These are phyloP conservation scores for Fusarium citri DNA, from an alignment of 2,329 filamentous ascomycete genomes.

Conservation along the genomic window DNA sequence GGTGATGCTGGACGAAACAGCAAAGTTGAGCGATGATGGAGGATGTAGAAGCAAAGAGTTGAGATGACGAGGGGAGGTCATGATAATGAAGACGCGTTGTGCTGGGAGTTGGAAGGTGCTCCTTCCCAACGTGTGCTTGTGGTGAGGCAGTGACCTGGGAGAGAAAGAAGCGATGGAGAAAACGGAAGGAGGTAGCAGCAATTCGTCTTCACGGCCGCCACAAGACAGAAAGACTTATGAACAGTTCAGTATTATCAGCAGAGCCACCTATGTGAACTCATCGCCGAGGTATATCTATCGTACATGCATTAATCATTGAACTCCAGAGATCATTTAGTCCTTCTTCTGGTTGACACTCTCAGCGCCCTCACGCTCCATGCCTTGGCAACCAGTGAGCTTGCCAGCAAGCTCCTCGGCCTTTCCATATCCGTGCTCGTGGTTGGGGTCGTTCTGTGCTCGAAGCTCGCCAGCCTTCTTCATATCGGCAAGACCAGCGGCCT, in stretches of 20 bases:
- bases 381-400: slow-evolving; percentile 73
- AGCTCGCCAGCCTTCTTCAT: slow-evolving; percentile 71
- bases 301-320: slow-evolving; percentile 5
- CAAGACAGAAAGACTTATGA: background rate
- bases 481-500: slow-evolving; percentile 68
- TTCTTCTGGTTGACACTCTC: slow-evolving; percentile 58
- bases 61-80: background rate
- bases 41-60: background rate
- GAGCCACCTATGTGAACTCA: background rate
- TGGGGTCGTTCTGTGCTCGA: slow-evolving; percentile 60
- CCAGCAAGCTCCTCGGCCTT: slow-evolving; percentile 74
- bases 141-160: background rate
- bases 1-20: slow-evolving; percentile 13
- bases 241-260: background rate
- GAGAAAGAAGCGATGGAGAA: background rate
- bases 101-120: background rate
- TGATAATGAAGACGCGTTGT: background rate
- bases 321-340: slow-evolving; percentile 17
- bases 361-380: slow-evolving; percentile 73
- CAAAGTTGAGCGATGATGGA: slow-evolving; percentile 19
- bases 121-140: background rate
- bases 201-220: no score
- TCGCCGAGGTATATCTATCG: slow-evolving; percentile 16
- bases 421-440: slow-evolving; percentile 68
- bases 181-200: background rate